Evolutionary conservation across 2,329 filamentous ascomycete species (phyloP), one percentile per base, ranked within the genome.

Genomic region (Tolypocladium endophyticum): DNA sequence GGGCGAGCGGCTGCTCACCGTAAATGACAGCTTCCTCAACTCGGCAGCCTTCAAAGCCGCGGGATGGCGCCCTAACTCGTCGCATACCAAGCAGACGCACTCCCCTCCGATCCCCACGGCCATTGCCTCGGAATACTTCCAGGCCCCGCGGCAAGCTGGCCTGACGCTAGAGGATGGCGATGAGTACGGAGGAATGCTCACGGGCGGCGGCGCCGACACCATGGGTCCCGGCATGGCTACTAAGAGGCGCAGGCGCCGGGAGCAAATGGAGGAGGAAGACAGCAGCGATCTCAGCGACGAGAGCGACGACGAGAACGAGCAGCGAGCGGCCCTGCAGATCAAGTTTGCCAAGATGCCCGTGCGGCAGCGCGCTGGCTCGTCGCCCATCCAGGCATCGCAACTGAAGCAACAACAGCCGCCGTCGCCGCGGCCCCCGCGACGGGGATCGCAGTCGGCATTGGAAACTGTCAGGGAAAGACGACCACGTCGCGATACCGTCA

Each of bases 261-360:
- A 92, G 72, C 87, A 90, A 71, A 83, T 90, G 76, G 88, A 92
- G 65, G 90, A 94, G 67, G 89, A 92, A 60, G 90, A 93, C 69
- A 94, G 90, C 72, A 92, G 89, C 68, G 90, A 93, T 67, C 76
- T 93, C 58, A 92, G 87, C 70, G 90, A 94, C 67, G 89, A 93
- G 65, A 93, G 89, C 66, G 90, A 94, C 57, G 88, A 92, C 30
- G 88, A 92, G 58, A 79, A 83, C 1, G 87, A 90, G 60, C 81
- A 86, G 62, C 87, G 90, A 59, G 88, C 89, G 53, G 88, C 88
- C 2, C 90, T 95, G 70, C 90, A 95, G 72, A 96, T 97, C 71
- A 92, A 93, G 70, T 99, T 99, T 73, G 86, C 89, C 56, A 97
- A 97, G 75, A 93, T 97, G 90, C 93, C 94, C 1, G 82, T 96